Percentiles rank a stretch among this genome's conserved stretches.
These are phyloP conservation scores for Helicosporidium sp. DNA, from an alignment of 139 green algal genomes.

Conservation along the genomic window DNA sequence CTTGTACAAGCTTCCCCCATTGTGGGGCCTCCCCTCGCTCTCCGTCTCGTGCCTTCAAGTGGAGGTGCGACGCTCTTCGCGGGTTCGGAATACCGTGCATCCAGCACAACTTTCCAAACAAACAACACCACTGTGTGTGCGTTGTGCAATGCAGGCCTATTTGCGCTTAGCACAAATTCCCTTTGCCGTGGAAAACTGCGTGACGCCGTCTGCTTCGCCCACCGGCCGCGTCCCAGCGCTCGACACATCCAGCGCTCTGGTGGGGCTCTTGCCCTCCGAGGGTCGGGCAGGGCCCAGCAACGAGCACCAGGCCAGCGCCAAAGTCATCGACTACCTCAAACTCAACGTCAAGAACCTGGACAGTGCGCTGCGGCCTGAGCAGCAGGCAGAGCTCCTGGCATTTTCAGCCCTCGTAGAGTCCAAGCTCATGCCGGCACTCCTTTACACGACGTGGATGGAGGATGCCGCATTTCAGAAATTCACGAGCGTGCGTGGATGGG, in stretches of 20 bases:
- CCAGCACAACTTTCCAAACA: too few relatives aligned
- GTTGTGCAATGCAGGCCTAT: conserved; percentile 5
- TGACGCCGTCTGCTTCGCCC: conserved; percentile 1
- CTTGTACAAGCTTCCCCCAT: neutral
- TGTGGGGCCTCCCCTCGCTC: conserved; percentile 1
- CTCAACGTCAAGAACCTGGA: neutral
- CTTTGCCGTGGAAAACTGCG: conserved; percentile 3
- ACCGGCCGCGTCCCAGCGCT: conserved; percentile 3
- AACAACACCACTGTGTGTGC: too few relatives aligned
- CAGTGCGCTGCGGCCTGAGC: neutral
- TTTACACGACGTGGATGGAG: too few relatives aligned
- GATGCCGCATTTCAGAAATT: too few relatives aligned
- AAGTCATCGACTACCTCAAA: neutral
- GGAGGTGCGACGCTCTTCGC: conserved; percentile 1
- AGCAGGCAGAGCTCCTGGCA: neutral
- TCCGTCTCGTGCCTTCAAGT: conserved; percentile 1
- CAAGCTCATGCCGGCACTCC: too few relatives aligned
- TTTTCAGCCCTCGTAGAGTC: conserved; percentile 1
- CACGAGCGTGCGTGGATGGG: too few relatives aligned
- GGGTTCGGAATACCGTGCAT: too few relatives aligned
- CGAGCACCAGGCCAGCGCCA: neutral
- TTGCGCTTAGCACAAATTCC: neutral
- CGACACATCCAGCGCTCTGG: neutral
- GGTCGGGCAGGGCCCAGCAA: neutral
- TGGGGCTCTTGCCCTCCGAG: neutral